Evolutionary conservation across 116 monocot genomes (phyloP).

Genomic region (Iris pallida): DNA sequence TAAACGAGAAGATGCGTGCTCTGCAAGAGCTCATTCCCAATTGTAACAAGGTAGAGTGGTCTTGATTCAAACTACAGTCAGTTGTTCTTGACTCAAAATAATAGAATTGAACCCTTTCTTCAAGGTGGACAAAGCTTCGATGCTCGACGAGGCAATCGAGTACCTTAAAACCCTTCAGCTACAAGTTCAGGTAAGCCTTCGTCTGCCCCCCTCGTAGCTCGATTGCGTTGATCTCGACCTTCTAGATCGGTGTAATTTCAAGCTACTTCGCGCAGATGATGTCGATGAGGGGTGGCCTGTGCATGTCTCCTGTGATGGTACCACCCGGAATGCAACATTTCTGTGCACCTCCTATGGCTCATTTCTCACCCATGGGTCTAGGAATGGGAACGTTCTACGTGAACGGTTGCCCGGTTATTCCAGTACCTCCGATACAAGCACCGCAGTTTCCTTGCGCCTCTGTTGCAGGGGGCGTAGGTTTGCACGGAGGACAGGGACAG

Average conservation of each 20-base stretch:
- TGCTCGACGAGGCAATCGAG: conserved; percentile 99
- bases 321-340: conserved; percentile 67
- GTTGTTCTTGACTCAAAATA: too few species aligned
- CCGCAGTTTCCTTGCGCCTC: conserved; percentile 26
- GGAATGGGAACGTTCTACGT: conserved; percentile 68
- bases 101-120: background rate
- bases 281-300: conserved; percentile 76
- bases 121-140: conserved; percentile 96
- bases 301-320: conserved; percentile 73
- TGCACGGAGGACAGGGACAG: conserved; percentile 32
- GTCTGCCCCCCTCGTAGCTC: too few species aligned
- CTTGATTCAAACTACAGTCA: too few species aligned
- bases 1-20: conserved; percentile 93
- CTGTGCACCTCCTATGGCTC: conserved; percentile 37
- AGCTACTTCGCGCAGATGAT: conserved; percentile 48
- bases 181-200: conserved; percentile 75
- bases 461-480: conserved; percentile 8
- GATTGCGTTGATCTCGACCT: background rate
- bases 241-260: background rate
- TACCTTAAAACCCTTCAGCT: conserved; percentile 95
- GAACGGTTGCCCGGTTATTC: conserved; percentile 42
- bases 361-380: conserved; percentile 49
- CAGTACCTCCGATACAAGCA: conserved; percentile 34
- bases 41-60: conserved; percentile 67
- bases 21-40: conserved; percentile 94